phyloP scores from a whole-genome alignment of 208 protist genomes.

The Leishmania lainsoni region DNA sequence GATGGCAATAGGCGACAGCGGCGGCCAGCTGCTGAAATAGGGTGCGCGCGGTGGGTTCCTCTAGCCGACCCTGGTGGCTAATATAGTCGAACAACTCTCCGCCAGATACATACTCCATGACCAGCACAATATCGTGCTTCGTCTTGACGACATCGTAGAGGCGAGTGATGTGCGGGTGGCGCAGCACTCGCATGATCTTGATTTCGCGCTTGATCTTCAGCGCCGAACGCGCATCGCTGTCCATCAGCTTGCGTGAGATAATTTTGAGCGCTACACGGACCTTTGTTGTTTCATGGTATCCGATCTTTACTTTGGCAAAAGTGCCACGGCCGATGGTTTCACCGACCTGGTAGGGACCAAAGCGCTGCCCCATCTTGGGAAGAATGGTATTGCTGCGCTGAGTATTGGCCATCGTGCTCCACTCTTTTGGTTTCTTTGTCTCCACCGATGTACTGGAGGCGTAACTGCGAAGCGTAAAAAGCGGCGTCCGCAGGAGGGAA shows the following conservation, averaged over 20 bases:
- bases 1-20: constrained; percentile 98
- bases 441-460: neutral
- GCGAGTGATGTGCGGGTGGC: constrained; percentile 98
- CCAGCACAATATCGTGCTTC: constrained; percentile 96
- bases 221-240: constrained; percentile 73
- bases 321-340: constrained; percentile 83
- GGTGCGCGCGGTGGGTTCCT: constrained; percentile 85
- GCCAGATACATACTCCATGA: constrained; percentile 98
- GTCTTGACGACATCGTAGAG: constrained; percentile 97
- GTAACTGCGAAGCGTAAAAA: neutral
- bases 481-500: neutral
- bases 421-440: neutral
- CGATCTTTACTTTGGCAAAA: constrained; percentile 92
- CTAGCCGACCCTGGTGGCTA: constrained; percentile 91
- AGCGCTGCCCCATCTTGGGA: constrained; percentile 53
- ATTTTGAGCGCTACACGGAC: constrained; percentile 81
- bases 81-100: constrained; percentile 99
- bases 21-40: constrained; percentile 98
- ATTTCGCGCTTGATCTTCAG: constrained; percentile 96
- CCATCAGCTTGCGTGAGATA: constrained; percentile 77
- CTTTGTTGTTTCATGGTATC: constrained; percentile 94
- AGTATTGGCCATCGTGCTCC: constrained; percentile 19
- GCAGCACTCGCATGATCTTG: constrained; percentile 96
- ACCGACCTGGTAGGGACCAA: constrained; percentile 83
- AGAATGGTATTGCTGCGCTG: constrained; percentile 12